phyloP scores from a whole-genome alignment of 495 filamentous ascomycete species.

The Friedmanniomyces simplex region DNA sequence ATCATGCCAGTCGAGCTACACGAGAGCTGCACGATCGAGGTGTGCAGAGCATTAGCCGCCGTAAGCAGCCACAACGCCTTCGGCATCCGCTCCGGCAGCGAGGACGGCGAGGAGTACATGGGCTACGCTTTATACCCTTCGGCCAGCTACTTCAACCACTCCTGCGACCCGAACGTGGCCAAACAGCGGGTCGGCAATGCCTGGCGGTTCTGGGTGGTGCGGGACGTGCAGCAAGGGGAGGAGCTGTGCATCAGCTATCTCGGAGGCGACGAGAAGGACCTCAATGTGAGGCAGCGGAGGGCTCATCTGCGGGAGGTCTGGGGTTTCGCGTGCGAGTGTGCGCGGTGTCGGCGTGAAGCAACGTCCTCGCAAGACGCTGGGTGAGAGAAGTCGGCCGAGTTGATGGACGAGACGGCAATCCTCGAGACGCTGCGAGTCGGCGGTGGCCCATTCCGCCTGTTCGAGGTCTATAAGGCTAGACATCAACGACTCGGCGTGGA shows the following conservation, averaged over 20 bases:
- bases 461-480: no score
- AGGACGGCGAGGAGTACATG: slow-evolving; percentile 32
- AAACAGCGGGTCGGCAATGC: slow-evolving; percentile 27
- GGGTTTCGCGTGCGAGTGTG: slow-evolving; percentile 32
- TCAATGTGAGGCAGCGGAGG: slow-evolving; percentile 22
- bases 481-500: no score
- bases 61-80: slow-evolving; percentile 30
- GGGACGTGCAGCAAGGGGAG: slow-evolving; percentile 24
- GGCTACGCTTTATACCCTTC: slow-evolving; percentile 30
- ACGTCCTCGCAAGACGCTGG: background rate
- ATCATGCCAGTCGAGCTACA: slow-evolving; percentile 22
- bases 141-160: slow-evolving; percentile 33
- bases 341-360: slow-evolving; percentile 16
- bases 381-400: no score
- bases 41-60: slow-evolving; percentile 16
- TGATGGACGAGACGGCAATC: no score
- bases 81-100: slow-evolving; percentile 28
- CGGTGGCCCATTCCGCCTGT: no score
- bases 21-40: slow-evolving; percentile 17
- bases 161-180: slow-evolving; percentile 29
- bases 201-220: slow-evolving; percentile 26
- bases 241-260: slow-evolving; percentile 34
- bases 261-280: slow-evolving; percentile 30
- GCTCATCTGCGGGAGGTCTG: slow-evolving; percentile 23
- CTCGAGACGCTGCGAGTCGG: no score